Evolutionary conservation across 2,329 filamentous ascomycete genomes (phyloP), one percentile per base, ranked within the genome.

Genomic region (Xylaria sp.): DNA sequence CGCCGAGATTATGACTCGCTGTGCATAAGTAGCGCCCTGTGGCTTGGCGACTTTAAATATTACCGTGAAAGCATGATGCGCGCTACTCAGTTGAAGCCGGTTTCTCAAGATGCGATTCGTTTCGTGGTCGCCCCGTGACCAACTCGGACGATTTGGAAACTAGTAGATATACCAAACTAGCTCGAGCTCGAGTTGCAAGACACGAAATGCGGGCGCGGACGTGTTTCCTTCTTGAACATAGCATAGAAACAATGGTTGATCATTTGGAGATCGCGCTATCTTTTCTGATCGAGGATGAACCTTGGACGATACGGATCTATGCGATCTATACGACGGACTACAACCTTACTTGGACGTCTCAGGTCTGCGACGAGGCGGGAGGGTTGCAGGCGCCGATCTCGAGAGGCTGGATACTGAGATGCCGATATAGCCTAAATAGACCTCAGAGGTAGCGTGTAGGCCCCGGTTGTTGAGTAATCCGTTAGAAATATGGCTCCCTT

Each of bases 151-250:
- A 58, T 43, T 43, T 23, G 20, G 45, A n/a, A 55, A 41, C 10
- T 28, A 43, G 30, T 2, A 43, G 15, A 28, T 55, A 53, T 46
- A 10, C 10, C 10, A 32, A 63, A 8, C 53, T 55, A 34, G 41
- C 52, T 39, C 6, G 34, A 52, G 41, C n/a, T 58, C 15, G 7
- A 25, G 7, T 8, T 30, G 25, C 8, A 41, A 45, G 39, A 13
- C 20, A 23, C 48, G 4, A 18, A n/a, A 10, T 34, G 55, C 12
- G 9, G 30, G 50, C 7, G 28, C 41, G 32, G 48, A 57, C 28
- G 13, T 41, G 23, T 39, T 63, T 67, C 28, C 60, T 6, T 36
- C 13, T 46, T 30, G 36, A 53, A 39, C 36, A 41, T 59, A 46
- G 39, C 45, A 28, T 18, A 9, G 2, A 41, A 48, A 62, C 32